phyloP scores from a whole-genome alignment of 2,329 filamentous ascomycete genomes.

The Fusarium tricinctum region DNA sequence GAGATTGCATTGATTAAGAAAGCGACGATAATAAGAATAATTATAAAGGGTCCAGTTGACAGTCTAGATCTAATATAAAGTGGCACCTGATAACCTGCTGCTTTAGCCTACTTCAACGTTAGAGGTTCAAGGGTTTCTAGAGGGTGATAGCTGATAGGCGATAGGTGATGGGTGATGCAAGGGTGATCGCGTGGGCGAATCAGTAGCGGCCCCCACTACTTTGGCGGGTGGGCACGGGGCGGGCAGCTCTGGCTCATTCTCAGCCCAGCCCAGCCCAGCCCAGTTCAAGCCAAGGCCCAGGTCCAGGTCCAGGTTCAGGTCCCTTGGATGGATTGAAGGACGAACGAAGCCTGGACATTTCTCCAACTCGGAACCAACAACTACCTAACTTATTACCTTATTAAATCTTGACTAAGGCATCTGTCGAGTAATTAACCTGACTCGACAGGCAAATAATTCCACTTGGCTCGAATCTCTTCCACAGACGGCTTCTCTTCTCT shows the following conservation, averaged over 20 bases:
- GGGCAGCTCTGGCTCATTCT: constrained; percentile 8
- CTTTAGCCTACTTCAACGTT: constrained; percentile 25
- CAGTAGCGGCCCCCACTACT: constrained; percentile 32
- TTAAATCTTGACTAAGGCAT: background rate
- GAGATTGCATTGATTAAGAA: constrained; percentile 9
- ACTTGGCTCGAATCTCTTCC: constrained; percentile 16
- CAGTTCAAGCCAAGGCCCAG: constrained; percentile 7
- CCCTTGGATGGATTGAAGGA: background rate
- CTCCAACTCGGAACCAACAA: constrained; percentile 28
- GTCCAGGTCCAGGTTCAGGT: background rate
- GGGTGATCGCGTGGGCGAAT: constrained; percentile 45
- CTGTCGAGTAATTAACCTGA: constrained; percentile 2
- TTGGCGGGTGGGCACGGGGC: constrained; percentile 7
- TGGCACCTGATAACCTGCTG: constrained; percentile 39
- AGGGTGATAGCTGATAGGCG: constrained; percentile 3
- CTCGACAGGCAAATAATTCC: constrained; percentile 6
- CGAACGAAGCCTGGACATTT: constrained; percentile 1
- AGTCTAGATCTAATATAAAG: constrained; percentile 29
- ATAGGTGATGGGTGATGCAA: constrained; percentile 21
- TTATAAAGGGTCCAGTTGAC: constrained; percentile 20
- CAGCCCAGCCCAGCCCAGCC: background rate
- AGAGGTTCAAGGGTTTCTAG: constrained; percentile 7
- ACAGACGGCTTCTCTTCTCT: background rate
- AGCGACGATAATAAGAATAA: background rate
- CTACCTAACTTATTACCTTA: background rate